Percentiles rank a stretch among this genome's conserved stretches.
Evolutionary conservation across 148 eudicot genomes (phyloP).

Genomic region (Chenopodium suecicum): DNA sequence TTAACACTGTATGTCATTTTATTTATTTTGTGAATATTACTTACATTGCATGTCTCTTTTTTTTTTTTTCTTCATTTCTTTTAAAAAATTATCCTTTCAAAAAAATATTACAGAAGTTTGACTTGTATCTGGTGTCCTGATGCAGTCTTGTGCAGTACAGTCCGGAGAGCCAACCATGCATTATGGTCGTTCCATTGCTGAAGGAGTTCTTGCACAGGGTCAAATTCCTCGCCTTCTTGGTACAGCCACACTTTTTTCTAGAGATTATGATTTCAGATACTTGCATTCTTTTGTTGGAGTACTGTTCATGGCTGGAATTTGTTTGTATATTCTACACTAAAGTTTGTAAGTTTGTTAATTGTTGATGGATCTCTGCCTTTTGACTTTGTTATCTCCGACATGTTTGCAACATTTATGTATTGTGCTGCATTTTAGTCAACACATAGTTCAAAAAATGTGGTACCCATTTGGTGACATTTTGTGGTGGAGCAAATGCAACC

Average conservation of each 20-base stretch:
- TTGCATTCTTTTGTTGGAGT: constrained; percentile 5
- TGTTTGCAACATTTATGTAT: neutral
- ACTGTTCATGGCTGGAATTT: neutral
- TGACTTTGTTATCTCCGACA: neutral
- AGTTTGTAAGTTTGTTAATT: neutral
- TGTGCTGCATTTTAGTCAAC: neutral
- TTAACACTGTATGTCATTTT: neutral
- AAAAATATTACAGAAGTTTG: constrained; percentile 1
- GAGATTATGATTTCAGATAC: neutral
- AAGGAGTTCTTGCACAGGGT: constrained; percentile 57
- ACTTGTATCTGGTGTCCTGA: constrained; percentile 24
- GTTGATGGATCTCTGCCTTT: neutral
- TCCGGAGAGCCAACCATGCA: constrained; percentile 81
- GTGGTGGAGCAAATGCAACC: no score
- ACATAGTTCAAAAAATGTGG: no score
- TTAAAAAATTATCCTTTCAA: no score
- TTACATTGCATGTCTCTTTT: no score
- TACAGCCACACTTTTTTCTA: constrained; percentile 30
- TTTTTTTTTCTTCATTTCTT: no score
- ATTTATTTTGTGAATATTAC: neutral
- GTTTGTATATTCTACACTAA: neutral
- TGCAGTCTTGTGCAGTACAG: constrained; percentile 73
- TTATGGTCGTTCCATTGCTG: constrained; percentile 79
- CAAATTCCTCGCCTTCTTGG: constrained; percentile 96
- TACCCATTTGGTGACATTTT: no score